phyloP scores from a whole-genome alignment of 257 asterid genomes.

The Penstemon eatonii region DNA sequence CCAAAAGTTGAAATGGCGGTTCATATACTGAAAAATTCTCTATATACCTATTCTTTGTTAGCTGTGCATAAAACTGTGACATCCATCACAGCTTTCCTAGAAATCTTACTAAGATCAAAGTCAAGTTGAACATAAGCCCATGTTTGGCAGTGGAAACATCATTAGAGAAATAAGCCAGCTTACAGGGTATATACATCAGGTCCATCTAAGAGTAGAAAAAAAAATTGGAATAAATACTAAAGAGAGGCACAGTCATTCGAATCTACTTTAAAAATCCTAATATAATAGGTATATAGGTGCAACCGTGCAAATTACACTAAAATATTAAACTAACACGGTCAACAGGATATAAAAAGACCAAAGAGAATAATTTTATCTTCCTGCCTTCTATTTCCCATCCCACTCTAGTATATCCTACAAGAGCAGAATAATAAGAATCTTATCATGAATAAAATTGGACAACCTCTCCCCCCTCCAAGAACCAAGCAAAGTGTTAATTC shows the following conservation, averaged over 20 bases:
- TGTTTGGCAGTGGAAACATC: background rate
- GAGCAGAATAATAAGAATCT: background rate
- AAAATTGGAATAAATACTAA: too few species aligned
- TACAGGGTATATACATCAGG: background rate
- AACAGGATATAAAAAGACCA: background rate
- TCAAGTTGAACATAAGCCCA: background rate
- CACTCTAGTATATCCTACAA: background rate
- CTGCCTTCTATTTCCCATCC: background rate
- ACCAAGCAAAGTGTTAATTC: background rate
- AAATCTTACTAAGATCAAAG: background rate
- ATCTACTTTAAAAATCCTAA: too few species aligned
- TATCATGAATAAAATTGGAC: background rate
- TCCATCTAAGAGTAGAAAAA: too few species aligned
- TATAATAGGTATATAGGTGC: too few species aligned
- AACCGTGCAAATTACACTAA: background rate
- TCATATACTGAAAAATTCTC: background rate
- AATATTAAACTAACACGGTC: background rate
- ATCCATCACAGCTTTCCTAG: background rate
- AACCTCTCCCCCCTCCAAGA: background rate
- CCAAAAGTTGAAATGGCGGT: background rate
- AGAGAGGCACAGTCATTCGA: too few species aligned
- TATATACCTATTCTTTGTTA: background rate
- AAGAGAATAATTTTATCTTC: background rate
- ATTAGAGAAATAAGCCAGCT: background rate
- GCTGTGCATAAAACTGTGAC: background rate